These are phyloP conservation scores for Populus simonii DNA, from an alignment of 345 rosid species.

Conservation along the genomic window DNA sequence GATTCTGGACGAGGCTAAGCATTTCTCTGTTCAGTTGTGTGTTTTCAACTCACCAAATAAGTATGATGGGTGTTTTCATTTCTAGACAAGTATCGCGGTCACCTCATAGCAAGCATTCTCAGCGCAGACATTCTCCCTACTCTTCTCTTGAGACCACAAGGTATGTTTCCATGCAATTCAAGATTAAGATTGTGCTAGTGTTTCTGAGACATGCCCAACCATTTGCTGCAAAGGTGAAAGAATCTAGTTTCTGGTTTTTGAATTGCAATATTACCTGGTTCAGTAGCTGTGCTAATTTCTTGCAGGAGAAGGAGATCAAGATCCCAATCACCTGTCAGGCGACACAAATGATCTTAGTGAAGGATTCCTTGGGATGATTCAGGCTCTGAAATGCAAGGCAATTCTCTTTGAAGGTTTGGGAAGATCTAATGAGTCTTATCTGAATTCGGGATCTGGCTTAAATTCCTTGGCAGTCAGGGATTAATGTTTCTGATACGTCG, in stretches of 20 bases:
- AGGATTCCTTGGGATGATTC: background rate
- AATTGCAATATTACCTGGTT: background rate
- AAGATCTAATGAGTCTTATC: background rate
- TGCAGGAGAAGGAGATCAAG: conserved; percentile 71
- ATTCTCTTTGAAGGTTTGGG: background rate
- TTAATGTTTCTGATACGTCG: background rate
- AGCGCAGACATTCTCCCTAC: conserved; percentile 93
- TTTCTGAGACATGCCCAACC: conserved; percentile 37
- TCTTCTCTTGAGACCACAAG: conserved; percentile 87
- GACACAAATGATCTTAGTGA: conserved; percentile 36
- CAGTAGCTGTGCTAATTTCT: conserved; percentile 11
- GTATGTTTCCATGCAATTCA: conserved; percentile 44
- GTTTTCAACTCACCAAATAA: conserved; percentile 53
- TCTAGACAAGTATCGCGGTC: conserved; percentile 98
- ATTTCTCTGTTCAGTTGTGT: conserved; percentile 30
- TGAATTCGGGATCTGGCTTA: background rate
- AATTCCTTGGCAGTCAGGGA: background rate
- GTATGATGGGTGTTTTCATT: conserved; percentile 86
- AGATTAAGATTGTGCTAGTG: conserved; percentile 39
- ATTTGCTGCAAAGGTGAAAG: conserved; percentile 59
- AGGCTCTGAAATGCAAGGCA: background rate
- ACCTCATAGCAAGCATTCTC: conserved; percentile 99
- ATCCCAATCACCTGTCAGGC: conserved; percentile 72
- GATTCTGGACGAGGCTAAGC: conserved; percentile 32
- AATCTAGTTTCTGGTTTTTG: conserved; percentile 11